Evolutionary conservation across 2,329 filamentous ascomycete species (phyloP), one percentile per base, ranked within the genome.

Genomic region (Epicoccum sorghinum): DNA sequence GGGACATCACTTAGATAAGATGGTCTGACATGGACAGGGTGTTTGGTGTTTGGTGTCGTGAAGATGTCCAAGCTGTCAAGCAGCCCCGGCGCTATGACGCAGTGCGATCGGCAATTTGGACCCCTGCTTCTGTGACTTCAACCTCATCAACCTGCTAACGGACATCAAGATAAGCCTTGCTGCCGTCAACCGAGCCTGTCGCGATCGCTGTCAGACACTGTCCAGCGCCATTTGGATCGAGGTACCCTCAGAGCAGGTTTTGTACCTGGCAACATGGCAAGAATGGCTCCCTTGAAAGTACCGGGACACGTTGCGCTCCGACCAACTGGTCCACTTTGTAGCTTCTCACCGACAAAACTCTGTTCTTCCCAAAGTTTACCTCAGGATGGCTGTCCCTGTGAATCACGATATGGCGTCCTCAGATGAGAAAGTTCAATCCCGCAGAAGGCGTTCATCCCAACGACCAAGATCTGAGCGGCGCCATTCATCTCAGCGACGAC

Each of bases 41-140:
- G 27, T 29, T 29, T 7, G 27, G 27, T 29, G 27, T 29, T 29
- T 9, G 9, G 27, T 29, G 27, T 9, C 9, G 27, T 29, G 27
- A 29, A 29, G 27, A 7, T 29, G 27, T 29, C 27, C 27, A 29
- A 29, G 27, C 27, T 29, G 9, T 29, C 27, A 29, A 29, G 37
- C 23, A 23, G 13, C 32, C 22, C 37, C 5, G 9, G 7, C 8
- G 2, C 22, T 10, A 52, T 57, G 57, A 59, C 49, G 57, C 46
- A 51, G 29, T 14, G 44, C 33, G 53, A 55, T 52, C 54, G 42
- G 39, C 50, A 50, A 43, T 43, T 38, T 13, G 12, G 18, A 48
- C 27, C 50, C 57, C 57, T 54, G 57, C 39, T 45, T 51, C 23
- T 8, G 23, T 43, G 10, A 4, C 25, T 38, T 33, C 48, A 23